Base-by-base conservation (phyloP, 208 protist species). In the Leishmania lainsoni region DNA sequence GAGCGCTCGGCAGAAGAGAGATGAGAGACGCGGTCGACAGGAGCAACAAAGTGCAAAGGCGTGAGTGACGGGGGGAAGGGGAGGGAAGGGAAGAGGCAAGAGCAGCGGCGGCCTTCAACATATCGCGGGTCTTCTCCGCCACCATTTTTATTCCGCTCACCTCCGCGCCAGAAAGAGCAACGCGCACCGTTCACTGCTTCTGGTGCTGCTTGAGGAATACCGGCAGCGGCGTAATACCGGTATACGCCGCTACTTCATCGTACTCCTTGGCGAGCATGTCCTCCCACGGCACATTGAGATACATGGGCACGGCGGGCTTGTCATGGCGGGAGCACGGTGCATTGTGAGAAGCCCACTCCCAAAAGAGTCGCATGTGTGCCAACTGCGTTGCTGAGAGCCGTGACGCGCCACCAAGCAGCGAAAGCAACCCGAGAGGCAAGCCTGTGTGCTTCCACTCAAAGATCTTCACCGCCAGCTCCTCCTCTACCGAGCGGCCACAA, bases 401-500 rank as follows among this genome's bases (percentile, higher is more conserved):
- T 17, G 90, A 88, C 54, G 89, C 89, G 48, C 94, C 92, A 20
- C 94, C 94, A 22, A 90, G 70, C 3, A 97, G 65, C 26, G 94
- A 66, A 39, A 97, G 86, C 68, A 94, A 9, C 9, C 94, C 94
- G 54, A 97, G 86, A 32, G 94, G 94, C 56, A 97, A 86, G 12
- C 92, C 91, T 9, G 94, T 97, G 79, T 97, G 94, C 52, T 87
- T 83, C 87, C 87, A 97, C 82, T 97, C 94, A 26, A 97, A 72
- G 1, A 97, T 79, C 83, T 97, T 97, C 81, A 97, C 86, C 16
- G 91, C 92, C 1, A 97, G 75, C 83, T 97, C 94, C 85, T 97
- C 94, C 80, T 97, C 92, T 0, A 97, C 89, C 17, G 94, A 91
- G 69, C 94, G 92, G 14, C 94, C 94, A 56, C 87, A 94, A 42